phyloP scores from a whole-genome alignment of 2,329 filamentous ascomycete species.

The Pseudopithomyces maydicus region DNA sequence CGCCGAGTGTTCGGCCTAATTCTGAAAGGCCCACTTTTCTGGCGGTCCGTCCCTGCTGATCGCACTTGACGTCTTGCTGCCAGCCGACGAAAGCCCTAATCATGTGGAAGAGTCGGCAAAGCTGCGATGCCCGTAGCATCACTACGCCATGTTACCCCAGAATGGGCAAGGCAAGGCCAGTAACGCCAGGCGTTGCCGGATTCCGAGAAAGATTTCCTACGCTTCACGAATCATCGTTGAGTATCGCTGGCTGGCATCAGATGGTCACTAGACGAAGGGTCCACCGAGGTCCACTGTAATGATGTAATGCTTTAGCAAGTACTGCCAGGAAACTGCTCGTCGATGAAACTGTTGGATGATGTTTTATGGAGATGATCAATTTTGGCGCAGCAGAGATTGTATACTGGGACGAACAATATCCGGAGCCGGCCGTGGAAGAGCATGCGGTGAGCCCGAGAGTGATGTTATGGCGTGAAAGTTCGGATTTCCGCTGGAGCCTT shows the following conservation, averaged over 20 bases:
- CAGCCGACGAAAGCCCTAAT: neutral
- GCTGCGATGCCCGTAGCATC: neutral
- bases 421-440: conserved; percentile 7
- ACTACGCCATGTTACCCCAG: neutral
- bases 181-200: neutral
- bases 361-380: conserved; percentile 9
- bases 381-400: conserved; percentile 2
- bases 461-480: neutral
- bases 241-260: neutral
- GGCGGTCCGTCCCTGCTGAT: conserved; percentile 4
- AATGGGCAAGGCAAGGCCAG: neutral
- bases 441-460: neutral
- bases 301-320: conserved; percentile 32
- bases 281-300: conserved; percentile 27
- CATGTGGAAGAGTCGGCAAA: neutral
- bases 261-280: neutral
- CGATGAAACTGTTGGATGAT: conserved; percentile 39
- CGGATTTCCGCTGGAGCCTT: neutral
- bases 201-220: neutral
- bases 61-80: neutral
- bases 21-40: neutral
- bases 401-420: conserved; percentile 8
- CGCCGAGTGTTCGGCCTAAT: conserved; percentile 3
- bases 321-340: conserved; percentile 14
- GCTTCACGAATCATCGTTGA: neutral